These are phyloP conservation scores for Loxodes magnus DNA, from an alignment of 73 alveolate species.

Conservation along the genomic window DNA sequence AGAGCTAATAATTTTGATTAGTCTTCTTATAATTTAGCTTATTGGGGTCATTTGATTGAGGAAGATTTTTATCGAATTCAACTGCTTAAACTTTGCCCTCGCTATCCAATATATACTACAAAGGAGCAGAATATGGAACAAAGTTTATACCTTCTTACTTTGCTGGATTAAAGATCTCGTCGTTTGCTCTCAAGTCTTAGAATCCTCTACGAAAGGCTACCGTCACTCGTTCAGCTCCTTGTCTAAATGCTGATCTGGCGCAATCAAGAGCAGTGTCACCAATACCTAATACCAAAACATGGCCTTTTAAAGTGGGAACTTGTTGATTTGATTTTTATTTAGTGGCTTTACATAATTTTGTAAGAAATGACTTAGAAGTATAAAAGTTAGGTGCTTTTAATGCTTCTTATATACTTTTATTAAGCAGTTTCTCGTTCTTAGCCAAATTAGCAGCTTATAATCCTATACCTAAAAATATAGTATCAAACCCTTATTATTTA, in stretches of 20 bases:
- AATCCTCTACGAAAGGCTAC: too few relatives aligned
- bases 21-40: slow-evolving; percentile 28
- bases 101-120: slow-evolving; percentile 18
- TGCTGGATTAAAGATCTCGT: slow-evolving; percentile 41
- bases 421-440: too few relatives aligned
- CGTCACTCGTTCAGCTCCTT: slow-evolving; percentile 70
- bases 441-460: too few relatives aligned
- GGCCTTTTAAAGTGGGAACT: too few relatives aligned
- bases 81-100: slow-evolving; percentile 26
- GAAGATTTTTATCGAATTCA: slow-evolving; percentile 41
- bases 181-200: slow-evolving; percentile 66
- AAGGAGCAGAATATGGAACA: slow-evolving; percentile 35
- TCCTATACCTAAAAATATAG: too few relatives aligned
- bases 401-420: too few relatives aligned
- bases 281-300: slow-evolving; percentile 65
- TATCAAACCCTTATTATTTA: too few relatives aligned
- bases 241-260: too few relatives aligned
- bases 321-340: too few relatives aligned
- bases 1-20: slow-evolving; percentile 19
- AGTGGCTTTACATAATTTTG: too few relatives aligned
- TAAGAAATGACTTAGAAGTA: too few relatives aligned
- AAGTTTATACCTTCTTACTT: slow-evolving; percentile 43
- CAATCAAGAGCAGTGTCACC: slow-evolving; percentile 85
- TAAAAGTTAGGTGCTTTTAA: too few relatives aligned
- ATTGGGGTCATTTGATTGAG: slow-evolving; percentile 26